phyloP scores from a whole-genome alignment of 2,329 filamentous ascomycete species.

The Diplodia seriata region DNA sequence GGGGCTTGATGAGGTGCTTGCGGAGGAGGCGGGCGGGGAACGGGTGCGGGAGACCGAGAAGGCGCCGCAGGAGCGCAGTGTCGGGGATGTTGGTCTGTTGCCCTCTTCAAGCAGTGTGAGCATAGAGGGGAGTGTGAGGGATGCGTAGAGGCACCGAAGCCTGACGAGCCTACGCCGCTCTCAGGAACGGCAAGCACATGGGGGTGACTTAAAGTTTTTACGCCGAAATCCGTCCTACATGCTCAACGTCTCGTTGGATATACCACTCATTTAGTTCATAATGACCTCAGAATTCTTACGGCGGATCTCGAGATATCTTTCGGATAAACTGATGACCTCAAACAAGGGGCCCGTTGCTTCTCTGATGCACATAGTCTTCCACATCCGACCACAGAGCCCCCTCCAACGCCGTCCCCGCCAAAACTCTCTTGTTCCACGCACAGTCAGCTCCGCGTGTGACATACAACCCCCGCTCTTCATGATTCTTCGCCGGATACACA shows the following conservation, averaged over 20 bases:
- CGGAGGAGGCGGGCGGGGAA: background rate
- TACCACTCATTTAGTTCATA: background rate
- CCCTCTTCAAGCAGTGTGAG: background rate
- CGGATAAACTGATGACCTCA: conserved; percentile 47
- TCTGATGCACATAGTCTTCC: conserved; percentile 45
- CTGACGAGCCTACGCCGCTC: too few species aligned
- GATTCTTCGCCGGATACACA: background rate
- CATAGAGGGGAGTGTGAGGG: background rate
- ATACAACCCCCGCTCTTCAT: background rate
- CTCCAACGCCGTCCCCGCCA: background rate
- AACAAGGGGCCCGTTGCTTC: background rate
- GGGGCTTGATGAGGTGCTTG: background rate
- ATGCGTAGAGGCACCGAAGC: too few species aligned
- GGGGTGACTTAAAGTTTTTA: too few species aligned
- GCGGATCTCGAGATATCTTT: background rate
- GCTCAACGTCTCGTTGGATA: background rate
- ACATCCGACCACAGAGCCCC: background rate
- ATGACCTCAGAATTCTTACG: background rate
- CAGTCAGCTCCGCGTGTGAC: background rate
- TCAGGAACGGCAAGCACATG: too few species aligned
- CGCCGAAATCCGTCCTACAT: background rate
- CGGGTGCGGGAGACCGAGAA: background rate
- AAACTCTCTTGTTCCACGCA: background rate
- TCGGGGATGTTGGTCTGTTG: background rate
- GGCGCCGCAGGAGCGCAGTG: background rate